Evolutionary conservation across 2,329 filamentous ascomycete species (phyloP).

Genomic region (Penicillium rolfsii): DNA sequence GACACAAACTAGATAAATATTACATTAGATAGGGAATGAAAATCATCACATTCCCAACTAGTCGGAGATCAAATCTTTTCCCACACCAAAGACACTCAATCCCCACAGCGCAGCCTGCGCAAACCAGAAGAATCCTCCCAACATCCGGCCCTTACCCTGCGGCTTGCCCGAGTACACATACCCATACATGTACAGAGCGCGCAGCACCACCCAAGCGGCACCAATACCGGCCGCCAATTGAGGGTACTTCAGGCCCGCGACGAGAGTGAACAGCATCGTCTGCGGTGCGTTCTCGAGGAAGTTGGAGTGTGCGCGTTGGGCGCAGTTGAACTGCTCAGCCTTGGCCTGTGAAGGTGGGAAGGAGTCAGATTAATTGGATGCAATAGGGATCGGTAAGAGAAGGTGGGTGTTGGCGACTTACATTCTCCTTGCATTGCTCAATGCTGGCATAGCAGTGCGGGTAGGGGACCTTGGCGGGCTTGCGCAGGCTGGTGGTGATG

Average conservation of each 20-base stretch:
- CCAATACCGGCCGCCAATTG: slow-evolving; percentile 51
- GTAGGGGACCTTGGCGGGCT: slow-evolving; percentile 58
- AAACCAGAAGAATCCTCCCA: slow-evolving; percentile 45
- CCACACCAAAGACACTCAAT: slow-evolving; percentile 44
- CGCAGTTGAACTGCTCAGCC: slow-evolving; percentile 56
- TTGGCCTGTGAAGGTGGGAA: slow-evolving; percentile 41
- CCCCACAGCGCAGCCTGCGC: slow-evolving; percentile 47
- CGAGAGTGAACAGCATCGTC: slow-evolving; percentile 55
- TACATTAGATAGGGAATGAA: not conserved
- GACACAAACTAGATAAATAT: not conserved
- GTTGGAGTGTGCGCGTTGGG: slow-evolving; percentile 62
- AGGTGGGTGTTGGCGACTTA: slow-evolving; percentile 29
- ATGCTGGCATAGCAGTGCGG: slow-evolving; percentile 62
- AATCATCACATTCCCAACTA: slow-evolving; percentile 13
- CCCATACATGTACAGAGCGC: slow-evolving; percentile 55
- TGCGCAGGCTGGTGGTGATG: slow-evolving; percentile 53
- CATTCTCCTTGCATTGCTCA: slow-evolving; percentile 56
- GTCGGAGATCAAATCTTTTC: slow-evolving; percentile 32
- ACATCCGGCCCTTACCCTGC: slow-evolving; percentile 42
- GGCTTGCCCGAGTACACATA: slow-evolving; percentile 48
- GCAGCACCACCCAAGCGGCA: slow-evolving; percentile 54
- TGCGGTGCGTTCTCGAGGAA: slow-evolving; percentile 62
- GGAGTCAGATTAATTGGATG: not conserved
- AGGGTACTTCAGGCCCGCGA: slow-evolving; percentile 60
- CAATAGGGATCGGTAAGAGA: not conserved